Conservation (phyloP, 2,329 filamentous ascomycete genomes). For the Fusarium transvaalense region DNA sequence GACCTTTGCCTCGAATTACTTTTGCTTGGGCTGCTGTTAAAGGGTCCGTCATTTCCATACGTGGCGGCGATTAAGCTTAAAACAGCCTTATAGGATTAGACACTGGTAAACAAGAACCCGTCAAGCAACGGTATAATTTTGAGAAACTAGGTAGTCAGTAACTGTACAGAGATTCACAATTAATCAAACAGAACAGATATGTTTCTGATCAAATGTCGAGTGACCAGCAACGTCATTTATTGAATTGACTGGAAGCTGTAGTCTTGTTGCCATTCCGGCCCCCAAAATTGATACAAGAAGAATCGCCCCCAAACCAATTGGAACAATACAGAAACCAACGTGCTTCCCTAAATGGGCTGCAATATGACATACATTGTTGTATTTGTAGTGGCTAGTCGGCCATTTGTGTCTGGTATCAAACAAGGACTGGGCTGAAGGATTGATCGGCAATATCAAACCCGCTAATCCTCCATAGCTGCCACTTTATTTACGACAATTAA, state of each 20-base stretch:
- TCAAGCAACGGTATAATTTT: not conserved
- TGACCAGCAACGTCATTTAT: no score
- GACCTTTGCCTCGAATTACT: no score
- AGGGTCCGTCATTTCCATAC: no score
- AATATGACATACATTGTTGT: not conserved
- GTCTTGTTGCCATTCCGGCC: not conserved
- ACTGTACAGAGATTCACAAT: not conserved
- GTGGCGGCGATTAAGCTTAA: not conserved
- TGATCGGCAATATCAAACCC: conserved; percentile 6
- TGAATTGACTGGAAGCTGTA: no score
- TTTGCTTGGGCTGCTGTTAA: no score
- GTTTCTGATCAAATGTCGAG: not conserved
- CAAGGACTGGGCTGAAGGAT: conserved; percentile 20
- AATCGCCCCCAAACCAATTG: conserved; percentile 1
- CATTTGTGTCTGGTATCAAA: conserved; percentile 3
- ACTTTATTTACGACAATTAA: not conserved
- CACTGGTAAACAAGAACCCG: not conserved
- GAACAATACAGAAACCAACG: not conserved
- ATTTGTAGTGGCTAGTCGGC: not conserved
- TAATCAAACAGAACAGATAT: not conserved
- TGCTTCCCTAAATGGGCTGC: conserved; percentile 1
- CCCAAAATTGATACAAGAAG: not conserved
- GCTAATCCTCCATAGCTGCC: not conserved
- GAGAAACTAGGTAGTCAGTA: not conserved
- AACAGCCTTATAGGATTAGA: not conserved